Conservation (phyloP, 306 rosid species). For the Trifolium repens region DNA sequence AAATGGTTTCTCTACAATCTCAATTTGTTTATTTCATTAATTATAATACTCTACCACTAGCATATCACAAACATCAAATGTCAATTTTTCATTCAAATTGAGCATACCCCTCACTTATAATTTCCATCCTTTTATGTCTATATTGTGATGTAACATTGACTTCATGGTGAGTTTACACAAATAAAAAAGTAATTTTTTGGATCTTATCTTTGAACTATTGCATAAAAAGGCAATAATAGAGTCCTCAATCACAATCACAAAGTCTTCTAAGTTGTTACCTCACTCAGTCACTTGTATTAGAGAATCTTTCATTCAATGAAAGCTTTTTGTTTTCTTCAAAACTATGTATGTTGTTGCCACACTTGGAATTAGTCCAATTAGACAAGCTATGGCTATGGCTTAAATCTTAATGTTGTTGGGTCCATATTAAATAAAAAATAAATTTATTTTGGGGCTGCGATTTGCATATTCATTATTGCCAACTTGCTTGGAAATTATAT, state of each 20-base stretch:
- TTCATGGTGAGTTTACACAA: background rate
- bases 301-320: slow-evolving; percentile 42
- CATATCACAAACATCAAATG: slow-evolving; percentile 20
- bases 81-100: slow-evolving; percentile 29
- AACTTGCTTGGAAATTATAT: slow-evolving; percentile 39
- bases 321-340: slow-evolving; percentile 39
- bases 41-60: background rate
- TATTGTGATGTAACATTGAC: slow-evolving; percentile 38
- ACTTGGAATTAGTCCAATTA: slow-evolving; percentile 13
- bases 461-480: slow-evolving; percentile 26
- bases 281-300: slow-evolving; percentile 29
- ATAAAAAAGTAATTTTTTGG: slow-evolving; percentile 44
- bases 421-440: slow-evolving; percentile 40
- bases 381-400: slow-evolving; percentile 39
- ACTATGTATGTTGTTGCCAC: slow-evolving; percentile 30
- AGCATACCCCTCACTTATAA: slow-evolving; percentile 12
- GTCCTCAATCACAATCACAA: slow-evolving; percentile 18
- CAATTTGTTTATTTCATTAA: slow-evolving; percentile 12
- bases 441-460: slow-evolving; percentile 20
- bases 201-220: slow-evolving; percentile 32
- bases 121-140: background rate
- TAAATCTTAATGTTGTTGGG: slow-evolving; percentile 45
- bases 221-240: slow-evolving; percentile 41
- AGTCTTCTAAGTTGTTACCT: slow-evolving; percentile 30
- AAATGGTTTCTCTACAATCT: slow-evolving; percentile 35